Conservation (phyloP, 768 basidiomycete genomes). For the Phlegmacium glaucopus region DNA sequence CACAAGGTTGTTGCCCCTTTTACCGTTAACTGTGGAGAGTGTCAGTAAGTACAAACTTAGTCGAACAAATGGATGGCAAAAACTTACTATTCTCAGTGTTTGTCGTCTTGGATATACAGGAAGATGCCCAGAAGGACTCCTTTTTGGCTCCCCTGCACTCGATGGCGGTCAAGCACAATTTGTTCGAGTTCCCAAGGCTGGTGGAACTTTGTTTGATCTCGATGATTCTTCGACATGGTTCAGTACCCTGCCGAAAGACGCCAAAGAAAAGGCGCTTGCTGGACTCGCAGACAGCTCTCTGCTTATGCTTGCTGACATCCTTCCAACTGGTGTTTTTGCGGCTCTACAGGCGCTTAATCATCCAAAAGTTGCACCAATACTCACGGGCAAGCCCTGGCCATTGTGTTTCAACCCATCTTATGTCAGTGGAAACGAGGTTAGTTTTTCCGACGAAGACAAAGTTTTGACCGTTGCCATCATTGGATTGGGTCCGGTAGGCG, state of each 20-base stretch:
- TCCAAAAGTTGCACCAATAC: constrained; percentile 61
- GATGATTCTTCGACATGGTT: constrained; percentile 45
- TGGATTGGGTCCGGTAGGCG: constrained; percentile 77
- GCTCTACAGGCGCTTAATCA: constrained; percentile 70
- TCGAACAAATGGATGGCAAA: neutral
- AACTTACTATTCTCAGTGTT: constrained; percentile 38
- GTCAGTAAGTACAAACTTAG: constrained; percentile 53
- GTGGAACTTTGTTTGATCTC: constrained; percentile 71
- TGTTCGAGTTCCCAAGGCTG: constrained; percentile 74
- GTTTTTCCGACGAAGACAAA: constrained; percentile 43
- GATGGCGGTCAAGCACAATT: constrained; percentile 81
- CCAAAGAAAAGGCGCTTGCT: constrained; percentile 35
- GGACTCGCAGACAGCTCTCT: constrained; percentile 60
- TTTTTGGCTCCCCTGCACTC: constrained; percentile 65
- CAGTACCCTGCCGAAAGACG: constrained; percentile 31
- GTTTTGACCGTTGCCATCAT: constrained; percentile 61
- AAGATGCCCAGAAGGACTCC: constrained; percentile 54
- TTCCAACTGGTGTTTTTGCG: constrained; percentile 79
- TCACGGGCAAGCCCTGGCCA: constrained; percentile 62
- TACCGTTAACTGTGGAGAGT: constrained; percentile 81
- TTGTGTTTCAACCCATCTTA: constrained; percentile 31
- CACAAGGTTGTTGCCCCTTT: constrained; percentile 82
- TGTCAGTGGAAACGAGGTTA: constrained; percentile 23
- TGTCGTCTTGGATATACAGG: constrained; percentile 74
- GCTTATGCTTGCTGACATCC: constrained; percentile 71